phyloP scores from a whole-genome alignment of 2,329 filamentous ascomycete species.

The Ceratocystis diversiconidia region DNA sequence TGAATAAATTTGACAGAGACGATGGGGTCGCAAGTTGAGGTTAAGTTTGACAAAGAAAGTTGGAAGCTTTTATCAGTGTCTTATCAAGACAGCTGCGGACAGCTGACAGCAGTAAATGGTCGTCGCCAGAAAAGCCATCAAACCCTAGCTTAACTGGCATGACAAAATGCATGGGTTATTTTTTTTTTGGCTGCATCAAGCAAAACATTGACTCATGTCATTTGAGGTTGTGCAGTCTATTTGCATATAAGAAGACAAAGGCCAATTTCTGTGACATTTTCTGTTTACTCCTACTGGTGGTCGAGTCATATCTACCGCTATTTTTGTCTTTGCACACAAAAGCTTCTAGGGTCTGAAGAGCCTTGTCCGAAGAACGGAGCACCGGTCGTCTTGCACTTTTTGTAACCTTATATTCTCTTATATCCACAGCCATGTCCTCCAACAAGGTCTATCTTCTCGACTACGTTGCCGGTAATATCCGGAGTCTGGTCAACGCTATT shows the following conservation, averaged over 20 bases:
- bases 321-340: background rate
- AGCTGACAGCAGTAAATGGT: background rate
- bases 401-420: background rate
- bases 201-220: slow-evolving; percentile 6
- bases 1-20: too few relatives aligned
- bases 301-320: background rate
- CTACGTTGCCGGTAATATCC: slow-evolving; percentile 92
- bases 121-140: background rate
- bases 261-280: background rate
- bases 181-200: background rate
- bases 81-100: background rate
- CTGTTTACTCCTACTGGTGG: background rate
- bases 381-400: background rate
- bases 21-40: background rate
- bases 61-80: slow-evolving; percentile 1
- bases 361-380: slow-evolving; percentile 15
- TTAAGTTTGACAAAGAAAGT: background rate
- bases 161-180: background rate
- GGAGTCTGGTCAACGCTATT: slow-evolving; percentile 92
- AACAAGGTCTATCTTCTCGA: slow-evolving; percentile 64
- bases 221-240: background rate
- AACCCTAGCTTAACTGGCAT: background rate
- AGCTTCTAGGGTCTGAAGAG: background rate
- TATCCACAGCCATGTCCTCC: slow-evolving; percentile 36
- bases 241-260: background rate